Percentiles rank a stretch among this genome's conserved stretches.
Evolutionary conservation across 768 basidiomycete species (phyloP).

Genomic region (Tulasnella sp.): DNA sequence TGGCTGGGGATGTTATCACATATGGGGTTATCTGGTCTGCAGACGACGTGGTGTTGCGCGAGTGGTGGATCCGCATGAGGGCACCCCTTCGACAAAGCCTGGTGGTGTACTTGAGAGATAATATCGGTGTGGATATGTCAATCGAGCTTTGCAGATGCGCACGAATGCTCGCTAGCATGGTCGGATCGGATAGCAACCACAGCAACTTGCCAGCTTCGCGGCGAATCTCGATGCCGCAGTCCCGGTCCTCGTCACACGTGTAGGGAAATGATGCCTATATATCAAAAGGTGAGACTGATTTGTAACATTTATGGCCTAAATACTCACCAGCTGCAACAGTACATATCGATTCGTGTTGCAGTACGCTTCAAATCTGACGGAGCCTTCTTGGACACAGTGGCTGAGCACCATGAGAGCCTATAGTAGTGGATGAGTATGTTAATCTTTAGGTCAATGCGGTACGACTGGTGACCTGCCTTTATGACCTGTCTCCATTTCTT

Average conservation of each 20-base stretch:
- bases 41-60: too few relatives aligned
- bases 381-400: slow-evolving; percentile 14
- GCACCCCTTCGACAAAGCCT: too few relatives aligned
- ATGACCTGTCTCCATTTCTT: slow-evolving; percentile 4
- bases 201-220: slow-evolving; percentile 5
- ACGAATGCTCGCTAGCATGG: neutral
- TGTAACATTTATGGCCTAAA: neutral
- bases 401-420: slow-evolving; percentile 10
- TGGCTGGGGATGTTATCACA: too few relatives aligned
- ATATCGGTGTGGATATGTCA: too few relatives aligned
- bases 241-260: neutral
- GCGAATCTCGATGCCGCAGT: slow-evolving; percentile 3
- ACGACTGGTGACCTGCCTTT: neutral
- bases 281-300: neutral
- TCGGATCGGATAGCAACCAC: slow-evolving; percentile 1
- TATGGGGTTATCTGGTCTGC: too few relatives aligned
- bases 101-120: too few relatives aligned
- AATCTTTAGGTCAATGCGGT: neutral
- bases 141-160: too few relatives aligned
- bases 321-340: neutral
- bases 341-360: neutral
- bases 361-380: neutral
- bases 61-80: too few relatives aligned
- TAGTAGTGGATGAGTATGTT: too few relatives aligned
- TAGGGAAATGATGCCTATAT: slow-evolving; percentile 5